Conservation (phyloP, 2,329 filamentous ascomycete genomes). For the Microcyclospora pomicola region DNA sequence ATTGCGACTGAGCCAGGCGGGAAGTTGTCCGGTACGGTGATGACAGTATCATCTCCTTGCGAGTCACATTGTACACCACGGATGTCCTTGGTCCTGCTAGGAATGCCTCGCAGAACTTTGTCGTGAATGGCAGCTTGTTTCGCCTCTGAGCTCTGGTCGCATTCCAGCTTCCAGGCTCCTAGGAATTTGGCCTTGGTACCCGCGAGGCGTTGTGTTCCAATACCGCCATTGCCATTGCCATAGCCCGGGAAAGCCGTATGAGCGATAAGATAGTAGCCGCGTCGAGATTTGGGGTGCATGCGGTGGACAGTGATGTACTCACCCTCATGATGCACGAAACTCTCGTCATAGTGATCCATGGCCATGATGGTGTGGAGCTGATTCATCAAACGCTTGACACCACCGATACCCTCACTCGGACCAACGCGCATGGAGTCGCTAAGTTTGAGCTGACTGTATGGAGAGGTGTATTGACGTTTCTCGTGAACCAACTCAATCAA, state of each 20-base stretch:
- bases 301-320: conserved; percentile 95
- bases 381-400: conserved; percentile 84
- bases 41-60: conserved; percentile 60
- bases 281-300: conserved; percentile 80
- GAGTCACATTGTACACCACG: conserved; percentile 59
- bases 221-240: conserved; percentile 66
- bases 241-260: conserved; percentile 92
- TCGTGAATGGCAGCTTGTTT: conserved; percentile 53
- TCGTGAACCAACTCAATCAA: conserved; percentile 90
- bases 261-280: conserved; percentile 89
- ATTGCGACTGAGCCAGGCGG: conserved; percentile 88
- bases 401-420: conserved; percentile 70
- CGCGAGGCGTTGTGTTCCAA: conserved; percentile 64
- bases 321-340: conserved; percentile 89
- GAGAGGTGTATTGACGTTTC: conserved; percentile 66
- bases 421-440: conserved; percentile 45
- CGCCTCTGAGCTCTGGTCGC: conserved; percentile 61
- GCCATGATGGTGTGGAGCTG: conserved; percentile 94
- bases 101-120: conserved; percentile 65
- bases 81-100: conserved; percentile 63
- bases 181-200: conserved; percentile 77
- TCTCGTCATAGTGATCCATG: conserved; percentile 85
- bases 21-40: conserved; percentile 70
- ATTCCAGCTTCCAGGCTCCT: conserved; percentile 84
- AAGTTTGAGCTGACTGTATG: conserved; percentile 44